Evolutionary conservation across 1,139 yeast genomes (phyloP), one percentile per base, ranked within the genome.

Genomic region (Yamadazyma sp.): DNA sequence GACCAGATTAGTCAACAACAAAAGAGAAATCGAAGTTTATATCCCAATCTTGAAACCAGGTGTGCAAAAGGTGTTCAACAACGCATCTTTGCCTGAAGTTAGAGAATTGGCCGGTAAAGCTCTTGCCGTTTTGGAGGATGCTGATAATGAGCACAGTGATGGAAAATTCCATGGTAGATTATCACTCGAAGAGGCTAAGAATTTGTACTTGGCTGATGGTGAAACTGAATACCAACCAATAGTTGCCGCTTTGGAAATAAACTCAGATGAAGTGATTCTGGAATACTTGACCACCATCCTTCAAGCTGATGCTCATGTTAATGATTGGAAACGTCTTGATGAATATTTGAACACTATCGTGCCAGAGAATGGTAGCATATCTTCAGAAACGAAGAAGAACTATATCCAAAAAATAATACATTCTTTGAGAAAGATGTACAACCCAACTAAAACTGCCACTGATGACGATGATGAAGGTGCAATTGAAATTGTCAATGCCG

Each of bases 11-110:
- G 98, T 92, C 35, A 94, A 91, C 68, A 88, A 91, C 71, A 88
- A 89, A 55, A 75, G 88, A 55, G 98, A 92, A 68, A 89, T 92
- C 57, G 95, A 87, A 61, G 74, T 81, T 33, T 92, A 79, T 58
- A 85, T 92, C 51, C 98, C 98, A 32, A 75, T 79, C 49, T 76
- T 92, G 51, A 67, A 83, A 59, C 98, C 98, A 14, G 96, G 96
- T 59, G 85, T 92, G 34, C 81, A 84, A 62, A 88, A 83, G 62
- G 97, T 92, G 35, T 82, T 83, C 39, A 79, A 87, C 43, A 86
- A 92, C 41, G 98, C 98, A 28, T 85, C 98, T 8, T 75, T 87
- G 58, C 98, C 98, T 28, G 98, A 92, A 66, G 98, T 92, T 39
- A 85, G 98, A 75, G 95, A 86, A 51, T 74, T 92, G 56, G 98